Percentiles rank a stretch among this genome's conserved stretches.
Conservation (phyloP, 1,139 yeast species). For the Candida sp. region DNA sequence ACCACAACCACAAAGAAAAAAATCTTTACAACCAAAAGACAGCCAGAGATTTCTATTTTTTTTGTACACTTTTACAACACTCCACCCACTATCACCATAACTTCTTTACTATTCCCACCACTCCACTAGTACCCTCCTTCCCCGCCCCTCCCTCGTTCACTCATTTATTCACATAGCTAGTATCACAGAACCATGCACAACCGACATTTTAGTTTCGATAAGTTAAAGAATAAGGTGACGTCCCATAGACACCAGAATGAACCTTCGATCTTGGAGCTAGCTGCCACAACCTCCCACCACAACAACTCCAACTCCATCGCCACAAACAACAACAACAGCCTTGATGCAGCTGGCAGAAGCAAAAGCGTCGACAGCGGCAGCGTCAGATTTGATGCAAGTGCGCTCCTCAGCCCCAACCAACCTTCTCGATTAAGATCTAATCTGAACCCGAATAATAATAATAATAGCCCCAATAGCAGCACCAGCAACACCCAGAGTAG, state of each 20-base stretch:
- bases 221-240: constrained; percentile 22
- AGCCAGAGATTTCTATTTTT: neutral
- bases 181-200: neutral
- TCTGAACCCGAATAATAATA: neutral
- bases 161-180: neutral
- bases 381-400: neutral
- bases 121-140: no score
- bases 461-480: constrained; percentile 13
- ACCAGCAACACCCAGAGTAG: neutral
- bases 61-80: neutral
- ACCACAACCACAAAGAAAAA: neutral
- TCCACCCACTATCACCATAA: neutral
- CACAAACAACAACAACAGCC: neutral
- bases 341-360: constrained; percentile 1
- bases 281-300: constrained; percentile 8
- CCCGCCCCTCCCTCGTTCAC: neutral
- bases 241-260: constrained; percentile 18
- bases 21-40: neutral
- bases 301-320: neutral
- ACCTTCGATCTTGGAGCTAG: constrained; percentile 18
- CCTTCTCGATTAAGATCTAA: constrained; percentile 2
- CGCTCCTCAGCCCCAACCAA: neutral
- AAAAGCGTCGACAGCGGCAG: constrained; percentile 3
- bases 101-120: neutral
- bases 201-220: constrained; percentile 21